Percentiles rank a stretch among this genome's conserved stretches.
These are phyloP conservation scores for Sphagnum fallax DNA, from an alignment of 228 moss, liverwort and hornwort genomes.

Conservation along the genomic window DNA sequence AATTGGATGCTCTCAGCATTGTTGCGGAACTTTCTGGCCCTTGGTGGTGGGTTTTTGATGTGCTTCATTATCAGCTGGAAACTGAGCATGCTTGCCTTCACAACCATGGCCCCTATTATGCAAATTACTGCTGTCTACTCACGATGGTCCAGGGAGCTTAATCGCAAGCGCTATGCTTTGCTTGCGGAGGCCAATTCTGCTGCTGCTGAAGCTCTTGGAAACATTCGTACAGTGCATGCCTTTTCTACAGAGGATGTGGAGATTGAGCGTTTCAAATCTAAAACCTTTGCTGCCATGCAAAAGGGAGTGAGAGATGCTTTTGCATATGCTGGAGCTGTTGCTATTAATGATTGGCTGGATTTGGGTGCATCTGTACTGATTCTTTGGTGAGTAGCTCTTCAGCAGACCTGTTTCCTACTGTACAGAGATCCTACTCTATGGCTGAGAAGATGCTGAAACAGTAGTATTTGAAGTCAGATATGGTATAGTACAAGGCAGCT, in stretches of 20 bases:
- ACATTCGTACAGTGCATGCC: conserved; percentile 92
- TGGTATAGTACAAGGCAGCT: too few relatives aligned
- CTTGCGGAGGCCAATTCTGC: conserved; percentile 98
- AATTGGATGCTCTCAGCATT: conserved; percentile 99
- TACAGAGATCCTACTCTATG: too few relatives aligned
- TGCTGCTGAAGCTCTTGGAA: conserved; percentile 94
- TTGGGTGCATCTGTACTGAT: conserved; percentile 94
- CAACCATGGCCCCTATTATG: conserved; percentile 99
- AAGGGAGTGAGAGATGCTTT: conserved; percentile 96
- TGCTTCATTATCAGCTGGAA: conserved; percentile 99
- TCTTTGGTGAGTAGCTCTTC: conserved; percentile 49
- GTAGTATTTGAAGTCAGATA: too few relatives aligned
- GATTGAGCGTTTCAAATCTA: conserved; percentile 85
- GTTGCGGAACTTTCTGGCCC: conserved; percentile 69
- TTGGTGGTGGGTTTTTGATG: conserved; percentile 74
- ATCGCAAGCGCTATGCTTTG: conserved; percentile 93
- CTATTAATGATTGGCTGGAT: conserved; percentile 98
- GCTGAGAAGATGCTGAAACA: too few relatives aligned
- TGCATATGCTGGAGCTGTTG: conserved; percentile 96
- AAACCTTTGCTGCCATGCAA: conserved; percentile 81
- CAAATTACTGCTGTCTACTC: conserved; percentile 98
- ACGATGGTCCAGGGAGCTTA: conserved; percentile 97
- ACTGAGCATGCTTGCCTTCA: conserved; percentile 98
- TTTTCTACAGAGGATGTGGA: conserved; percentile 98
- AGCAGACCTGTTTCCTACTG: too few relatives aligned